These are phyloP conservation scores for Aspergillus nomiae DNA, from an alignment of 2,329 filamentous ascomycete species.

Conservation along the genomic window DNA sequence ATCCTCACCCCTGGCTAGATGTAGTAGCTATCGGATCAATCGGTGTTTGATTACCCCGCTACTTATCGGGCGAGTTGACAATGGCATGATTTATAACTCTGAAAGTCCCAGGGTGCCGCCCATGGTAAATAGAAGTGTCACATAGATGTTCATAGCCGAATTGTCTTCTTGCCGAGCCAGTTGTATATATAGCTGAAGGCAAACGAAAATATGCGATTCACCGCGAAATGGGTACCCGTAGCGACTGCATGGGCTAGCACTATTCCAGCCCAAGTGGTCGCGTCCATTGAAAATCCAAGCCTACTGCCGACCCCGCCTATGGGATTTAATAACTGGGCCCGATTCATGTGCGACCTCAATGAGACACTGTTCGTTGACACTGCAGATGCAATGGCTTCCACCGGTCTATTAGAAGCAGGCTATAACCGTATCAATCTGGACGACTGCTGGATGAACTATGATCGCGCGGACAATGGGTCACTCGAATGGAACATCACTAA, in stretches of 20 bases:
- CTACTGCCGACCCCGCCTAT: constrained; percentile 49
- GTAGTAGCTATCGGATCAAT: background rate
- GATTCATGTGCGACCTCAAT: constrained; percentile 52
- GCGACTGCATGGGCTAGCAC: background rate
- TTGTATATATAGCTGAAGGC: background rate
- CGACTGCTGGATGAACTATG: constrained; percentile 47
- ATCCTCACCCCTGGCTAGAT: background rate
- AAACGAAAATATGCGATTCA: background rate
- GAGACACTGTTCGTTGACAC: constrained; percentile 52
- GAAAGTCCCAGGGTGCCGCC: background rate
- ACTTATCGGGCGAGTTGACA: background rate
- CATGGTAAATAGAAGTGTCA: background rate
- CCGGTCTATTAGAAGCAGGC: constrained; percentile 43
- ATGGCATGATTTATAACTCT: background rate
- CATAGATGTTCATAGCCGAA: background rate
- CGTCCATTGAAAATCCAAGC: constrained; percentile 21
- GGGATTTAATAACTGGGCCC: constrained; percentile 57
- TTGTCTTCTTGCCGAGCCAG: fast-evolving
- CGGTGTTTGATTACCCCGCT: background rate
- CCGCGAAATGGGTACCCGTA: background rate
- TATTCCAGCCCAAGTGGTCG: background rate
- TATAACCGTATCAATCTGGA: constrained; percentile 49
- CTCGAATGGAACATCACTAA: constrained; percentile 45
- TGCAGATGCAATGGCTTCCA: constrained; percentile 48
- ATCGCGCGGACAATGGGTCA: constrained; percentile 39